Conservation (phyloP, 164 flowering plant species). For the Kalanchoe fedtschenkoi region DNA sequence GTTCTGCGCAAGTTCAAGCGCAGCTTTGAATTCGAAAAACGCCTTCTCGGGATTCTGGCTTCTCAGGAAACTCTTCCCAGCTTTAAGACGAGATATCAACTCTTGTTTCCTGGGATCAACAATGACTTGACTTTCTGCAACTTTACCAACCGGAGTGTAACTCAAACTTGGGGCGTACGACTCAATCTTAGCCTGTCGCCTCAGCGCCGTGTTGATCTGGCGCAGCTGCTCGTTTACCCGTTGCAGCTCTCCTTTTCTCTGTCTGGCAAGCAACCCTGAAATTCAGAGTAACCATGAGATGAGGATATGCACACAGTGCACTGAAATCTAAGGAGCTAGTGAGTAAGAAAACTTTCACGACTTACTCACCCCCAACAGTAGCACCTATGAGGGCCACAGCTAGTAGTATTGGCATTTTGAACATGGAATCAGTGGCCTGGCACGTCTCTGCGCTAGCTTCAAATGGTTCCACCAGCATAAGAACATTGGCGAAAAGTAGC, state of each 20-base stretch:
- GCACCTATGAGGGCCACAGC: neutral
- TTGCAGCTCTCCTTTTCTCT: slow-evolving; percentile 66
- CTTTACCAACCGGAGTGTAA: slow-evolving; percentile 75
- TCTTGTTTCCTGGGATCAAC: slow-evolving; percentile 75
- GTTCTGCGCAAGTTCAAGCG: slow-evolving; percentile 73
- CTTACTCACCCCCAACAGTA: slow-evolving; percentile 10
- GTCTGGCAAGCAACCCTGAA: slow-evolving; percentile 83
- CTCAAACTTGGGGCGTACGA: slow-evolving; percentile 89
- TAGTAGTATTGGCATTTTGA: neutral
- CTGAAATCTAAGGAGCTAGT: neutral
- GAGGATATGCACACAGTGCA: no score
- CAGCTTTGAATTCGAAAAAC: slow-evolving; percentile 53
- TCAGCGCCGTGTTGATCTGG: slow-evolving; percentile 82
- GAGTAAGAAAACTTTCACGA: no score
- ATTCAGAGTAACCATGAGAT: neutral
- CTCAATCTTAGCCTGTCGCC: slow-evolving; percentile 96
- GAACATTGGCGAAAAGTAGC: neutral
- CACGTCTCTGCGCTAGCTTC: neutral
- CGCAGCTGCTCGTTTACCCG: slow-evolving; percentile 79
- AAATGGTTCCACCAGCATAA: neutral
- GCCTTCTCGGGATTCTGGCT: slow-evolving; percentile 77
- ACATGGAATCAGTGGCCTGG: neutral
- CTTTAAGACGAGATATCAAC: slow-evolving; percentile 48
- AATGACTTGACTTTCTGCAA: slow-evolving; percentile 64
- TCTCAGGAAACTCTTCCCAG: slow-evolving; percentile 78